Percentiles rank a stretch among this genome's conserved stretches.
Evolutionary conservation across 495 filamentous ascomycete species (phyloP).

Genomic region (Evansstolkia leycettana): DNA sequence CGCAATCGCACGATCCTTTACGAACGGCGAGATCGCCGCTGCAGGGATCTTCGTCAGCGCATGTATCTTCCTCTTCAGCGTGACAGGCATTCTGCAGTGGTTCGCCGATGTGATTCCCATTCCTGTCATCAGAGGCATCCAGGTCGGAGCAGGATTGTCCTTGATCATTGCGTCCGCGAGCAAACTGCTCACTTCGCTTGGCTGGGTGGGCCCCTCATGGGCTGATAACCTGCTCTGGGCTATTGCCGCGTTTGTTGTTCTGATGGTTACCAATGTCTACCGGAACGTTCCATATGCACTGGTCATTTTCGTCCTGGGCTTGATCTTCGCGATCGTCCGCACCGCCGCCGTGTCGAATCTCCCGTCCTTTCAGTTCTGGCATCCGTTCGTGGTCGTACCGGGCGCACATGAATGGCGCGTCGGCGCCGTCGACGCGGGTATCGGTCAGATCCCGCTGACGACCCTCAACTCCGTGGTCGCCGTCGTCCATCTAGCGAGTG

Average conservation of each 20-base stretch:
- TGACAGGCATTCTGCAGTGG: conserved; percentile 61
- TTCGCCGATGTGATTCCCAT: conserved; percentile 62
- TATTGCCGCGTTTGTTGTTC: conserved; percentile 51
- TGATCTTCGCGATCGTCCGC: conserved; percentile 41
- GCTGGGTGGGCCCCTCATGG: conserved; percentile 44
- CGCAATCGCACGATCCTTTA: conserved; percentile 56
- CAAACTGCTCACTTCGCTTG: conserved; percentile 45
- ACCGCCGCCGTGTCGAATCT: conserved; percentile 20
- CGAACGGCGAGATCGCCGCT: conserved; percentile 55
- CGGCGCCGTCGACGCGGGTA: conserved; percentile 45
- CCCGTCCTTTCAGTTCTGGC: conserved; percentile 39
- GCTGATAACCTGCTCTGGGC: conserved; percentile 67
- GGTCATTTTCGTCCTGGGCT: conserved; percentile 50
- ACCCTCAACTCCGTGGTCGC: conserved; percentile 86
- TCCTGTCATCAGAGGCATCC: conserved; percentile 86
- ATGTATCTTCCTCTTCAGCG: conserved; percentile 61
- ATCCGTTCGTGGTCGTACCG: conserved; percentile 32
- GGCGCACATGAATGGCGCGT: conserved; percentile 28
- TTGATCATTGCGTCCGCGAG: conserved; percentile 64
- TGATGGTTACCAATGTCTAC: conserved; percentile 48
- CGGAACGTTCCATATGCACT: conserved; percentile 65
- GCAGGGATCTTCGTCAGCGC: conserved; percentile 66
- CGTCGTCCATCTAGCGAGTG: conserved; percentile 57
- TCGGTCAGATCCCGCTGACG: conserved; percentile 83
- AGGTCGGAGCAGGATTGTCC: conserved; percentile 77